Conservation (phyloP, 345 rosid species). For the Aethionema arabicum region DNA sequence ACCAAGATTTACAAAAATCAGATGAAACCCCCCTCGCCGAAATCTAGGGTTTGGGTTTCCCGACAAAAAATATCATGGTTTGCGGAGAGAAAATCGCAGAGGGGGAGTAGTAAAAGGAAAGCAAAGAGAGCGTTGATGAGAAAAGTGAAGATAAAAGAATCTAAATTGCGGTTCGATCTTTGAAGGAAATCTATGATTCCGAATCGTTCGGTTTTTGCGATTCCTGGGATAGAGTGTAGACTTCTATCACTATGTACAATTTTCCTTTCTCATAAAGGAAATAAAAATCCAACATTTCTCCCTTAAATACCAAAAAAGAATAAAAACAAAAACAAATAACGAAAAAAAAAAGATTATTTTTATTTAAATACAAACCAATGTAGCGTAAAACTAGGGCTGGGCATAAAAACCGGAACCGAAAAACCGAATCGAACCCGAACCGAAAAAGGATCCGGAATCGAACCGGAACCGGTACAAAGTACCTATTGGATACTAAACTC, state of each 20-base stretch:
- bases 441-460: too few species aligned
- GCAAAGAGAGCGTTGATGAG: constrained; percentile 16
- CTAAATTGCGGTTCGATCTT: constrained; percentile 1
- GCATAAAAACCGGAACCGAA: too few species aligned
- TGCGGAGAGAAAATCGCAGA: constrained; percentile 17
- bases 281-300: constrained; percentile 14
- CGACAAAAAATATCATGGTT: neutral
- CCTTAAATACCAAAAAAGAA: neutral
- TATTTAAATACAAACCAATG: neutral
- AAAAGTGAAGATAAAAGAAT: neutral
- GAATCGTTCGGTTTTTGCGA: constrained; percentile 34
- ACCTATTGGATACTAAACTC: too few species aligned
- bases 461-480: too few species aligned
- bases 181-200: constrained; percentile 16
- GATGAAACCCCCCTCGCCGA: constrained; percentile 26
- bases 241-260: constrained; percentile 11
- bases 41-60: constrained; percentile 32
- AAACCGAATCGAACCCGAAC: too few species aligned
- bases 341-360: neutral
- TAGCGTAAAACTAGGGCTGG: too few species aligned
- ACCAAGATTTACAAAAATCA: constrained; percentile 28
- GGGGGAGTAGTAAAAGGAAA: neutral
- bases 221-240: constrained; percentile 31
- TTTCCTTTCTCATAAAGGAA: neutral
- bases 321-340: constrained; percentile 3